Evolutionary conservation across 2,329 filamentous ascomycete genomes (phyloP).

Genomic region (Epichloe gansuensis): DNA sequence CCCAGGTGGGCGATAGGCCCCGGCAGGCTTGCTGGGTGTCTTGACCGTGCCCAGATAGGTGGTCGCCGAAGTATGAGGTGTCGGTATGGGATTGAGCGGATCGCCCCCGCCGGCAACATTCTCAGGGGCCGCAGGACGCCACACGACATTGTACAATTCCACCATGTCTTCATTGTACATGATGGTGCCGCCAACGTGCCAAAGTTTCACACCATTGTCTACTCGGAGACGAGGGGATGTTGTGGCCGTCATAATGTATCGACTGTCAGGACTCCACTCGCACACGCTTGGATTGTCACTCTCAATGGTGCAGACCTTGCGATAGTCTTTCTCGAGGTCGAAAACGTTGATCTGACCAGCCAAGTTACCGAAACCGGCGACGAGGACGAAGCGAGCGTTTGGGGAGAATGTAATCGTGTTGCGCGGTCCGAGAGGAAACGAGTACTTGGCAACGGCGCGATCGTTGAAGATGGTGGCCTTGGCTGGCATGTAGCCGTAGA

Average conservation of each 20-base stretch:
- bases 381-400: slow-evolving; percentile 79
- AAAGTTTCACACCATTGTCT: slow-evolving; percentile 91
- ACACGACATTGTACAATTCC: slow-evolving; percentile 82
- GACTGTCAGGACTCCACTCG: slow-evolving; percentile 93
- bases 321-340: slow-evolving; percentile 86
- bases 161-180: slow-evolving; percentile 95
- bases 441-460: slow-evolving; percentile 69
- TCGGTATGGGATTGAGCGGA: slow-evolving; percentile 60
- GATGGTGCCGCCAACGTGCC: slow-evolving; percentile 76
- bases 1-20: slow-evolving; percentile 88
- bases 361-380: slow-evolving; percentile 94
- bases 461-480: slow-evolving; percentile 98
- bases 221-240: slow-evolving; percentile 90
- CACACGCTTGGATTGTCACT: slow-evolving; percentile 92
- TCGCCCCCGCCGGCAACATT: slow-evolving; percentile 48
- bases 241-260: slow-evolving; percentile 92
- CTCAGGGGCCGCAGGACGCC: slow-evolving; percentile 62
- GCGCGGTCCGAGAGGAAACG: slow-evolving; percentile 73
- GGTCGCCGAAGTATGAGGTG: slow-evolving; percentile 69
- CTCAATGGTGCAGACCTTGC: slow-evolving; percentile 86
- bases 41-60: slow-evolving; percentile 77
- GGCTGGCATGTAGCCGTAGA: slow-evolving; percentile 98
- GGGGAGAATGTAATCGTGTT: slow-evolving; percentile 96
- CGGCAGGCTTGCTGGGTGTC: slow-evolving; percentile 92
- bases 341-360: slow-evolving; percentile 97